Percentiles rank a stretch among this genome's conserved stretches.
phyloP scores from a whole-genome alignment of 768 basidiomycete genomes.

The Tulasnella sp. region DNA sequence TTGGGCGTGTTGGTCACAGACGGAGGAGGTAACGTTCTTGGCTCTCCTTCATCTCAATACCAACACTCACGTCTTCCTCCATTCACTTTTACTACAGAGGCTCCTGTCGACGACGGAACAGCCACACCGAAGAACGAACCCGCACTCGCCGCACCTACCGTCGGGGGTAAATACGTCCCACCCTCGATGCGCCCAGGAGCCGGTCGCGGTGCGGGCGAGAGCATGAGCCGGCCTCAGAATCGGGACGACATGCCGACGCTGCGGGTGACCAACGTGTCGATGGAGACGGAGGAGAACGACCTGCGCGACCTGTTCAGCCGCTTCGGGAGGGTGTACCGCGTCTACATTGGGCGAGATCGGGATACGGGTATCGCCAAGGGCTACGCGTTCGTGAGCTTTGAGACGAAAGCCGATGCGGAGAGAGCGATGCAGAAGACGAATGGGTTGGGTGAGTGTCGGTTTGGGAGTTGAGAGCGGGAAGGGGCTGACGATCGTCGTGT shows the following conservation, averaged over 20 bases:
- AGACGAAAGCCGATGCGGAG: constrained; percentile 67
- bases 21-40: constrained; percentile 29
- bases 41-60: neutral
- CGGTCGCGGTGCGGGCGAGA: constrained; percentile 35
- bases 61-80: neutral
- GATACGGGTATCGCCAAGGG: constrained; percentile 94
- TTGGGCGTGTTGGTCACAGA: constrained; percentile 58
- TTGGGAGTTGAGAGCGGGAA: fast-evolving
- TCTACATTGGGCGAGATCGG: constrained; percentile 89
- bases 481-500: neutral
- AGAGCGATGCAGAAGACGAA: constrained; percentile 85
- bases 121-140: constrained; percentile 24
- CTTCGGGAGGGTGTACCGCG: constrained; percentile 78
- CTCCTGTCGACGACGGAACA: constrained; percentile 1
- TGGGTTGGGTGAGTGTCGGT: constrained; percentile 46
- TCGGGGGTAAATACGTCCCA: constrained; percentile 77
- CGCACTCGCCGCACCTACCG: constrained; percentile 27
- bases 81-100: neutral
- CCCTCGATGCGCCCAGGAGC: constrained; percentile 72
- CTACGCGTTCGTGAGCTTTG: constrained; percentile 95
- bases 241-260: constrained; percentile 93
- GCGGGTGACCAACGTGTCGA: constrained; percentile 92
- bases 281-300: constrained; percentile 91
- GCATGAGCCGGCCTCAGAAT: constrained; percentile 23
- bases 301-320: constrained; percentile 78